Conservation (phyloP, 495 filamentous ascomycete species). For the Penicillium turbatum region DNA sequence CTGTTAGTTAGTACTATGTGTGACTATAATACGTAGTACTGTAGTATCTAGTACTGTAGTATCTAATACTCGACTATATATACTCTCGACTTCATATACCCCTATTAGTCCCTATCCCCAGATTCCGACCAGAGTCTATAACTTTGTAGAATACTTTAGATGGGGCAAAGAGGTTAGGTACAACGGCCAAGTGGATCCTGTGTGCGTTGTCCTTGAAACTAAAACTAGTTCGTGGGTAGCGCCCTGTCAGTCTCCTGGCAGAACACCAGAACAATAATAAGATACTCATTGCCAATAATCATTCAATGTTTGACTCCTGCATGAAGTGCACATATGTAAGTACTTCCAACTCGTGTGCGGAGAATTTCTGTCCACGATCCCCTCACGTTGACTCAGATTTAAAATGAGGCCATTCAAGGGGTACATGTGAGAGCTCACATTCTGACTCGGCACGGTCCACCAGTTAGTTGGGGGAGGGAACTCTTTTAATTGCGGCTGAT, state of each 20-base stretch:
- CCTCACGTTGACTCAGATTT: constrained; percentile 21
- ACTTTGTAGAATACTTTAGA: neutral
- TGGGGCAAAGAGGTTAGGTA: neutral
- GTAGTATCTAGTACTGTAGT: no score
- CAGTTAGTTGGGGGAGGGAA: no score
- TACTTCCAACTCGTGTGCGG: constrained; percentile 15
- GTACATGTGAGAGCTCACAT: constrained; percentile 8
- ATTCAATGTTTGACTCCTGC: constrained; percentile 5
- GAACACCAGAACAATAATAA: neutral
- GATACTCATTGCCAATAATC: constrained; percentile 5
- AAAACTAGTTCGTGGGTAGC: neutral
- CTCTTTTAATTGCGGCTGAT: no score
- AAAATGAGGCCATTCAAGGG: constrained; percentile 19
- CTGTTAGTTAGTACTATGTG: no score
- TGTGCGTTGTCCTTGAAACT: constrained; percentile 3
- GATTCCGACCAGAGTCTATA: no score
- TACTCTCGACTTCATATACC: no score
- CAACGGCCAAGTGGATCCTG: neutral
- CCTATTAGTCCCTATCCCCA: no score
- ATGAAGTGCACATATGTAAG: neutral
- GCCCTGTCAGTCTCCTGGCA: neutral
- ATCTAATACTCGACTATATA: no score
- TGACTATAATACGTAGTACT: no score
- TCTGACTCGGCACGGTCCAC: constrained; percentile 18
- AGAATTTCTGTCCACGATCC: constrained; percentile 24